A percentile compares a stretch with the other conserved stretches of the same genome.
These are phyloP conservation scores for Schizochytrium sp. DNA, from an alignment of 108 stramenopile species.

Conservation along the genomic window DNA sequence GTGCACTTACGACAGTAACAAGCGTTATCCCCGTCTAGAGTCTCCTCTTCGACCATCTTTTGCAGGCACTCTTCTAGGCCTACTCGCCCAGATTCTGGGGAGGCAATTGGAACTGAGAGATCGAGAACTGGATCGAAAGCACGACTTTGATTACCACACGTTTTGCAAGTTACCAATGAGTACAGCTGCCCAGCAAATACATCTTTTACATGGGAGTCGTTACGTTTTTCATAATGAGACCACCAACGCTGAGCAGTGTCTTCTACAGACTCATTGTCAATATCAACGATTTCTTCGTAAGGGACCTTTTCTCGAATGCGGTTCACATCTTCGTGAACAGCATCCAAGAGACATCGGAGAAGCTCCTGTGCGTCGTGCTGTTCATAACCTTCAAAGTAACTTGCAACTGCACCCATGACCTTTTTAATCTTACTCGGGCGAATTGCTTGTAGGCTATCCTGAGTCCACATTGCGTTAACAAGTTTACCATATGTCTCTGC, in stretches of 20 bases:
- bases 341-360: slow-evolving; percentile 92
- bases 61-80: slow-evolving; percentile 61
- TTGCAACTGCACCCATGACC: slow-evolving; percentile 88
- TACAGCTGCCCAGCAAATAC: slow-evolving; percentile 75
- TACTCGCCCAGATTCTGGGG: neutral
- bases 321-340: slow-evolving; percentile 98
- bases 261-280: slow-evolving; percentile 81
- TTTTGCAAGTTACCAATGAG: slow-evolving; percentile 68
- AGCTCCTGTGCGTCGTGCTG: slow-evolving; percentile 99
- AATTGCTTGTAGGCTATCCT: neutral
- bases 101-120: slow-evolving; percentile 68
- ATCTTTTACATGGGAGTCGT: slow-evolving; percentile 68
- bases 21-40: slow-evolving; percentile 51
- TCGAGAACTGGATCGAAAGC: slow-evolving; percentile 75
- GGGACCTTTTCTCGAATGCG: slow-evolving; percentile 88
- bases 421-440: slow-evolving; percentile 79
- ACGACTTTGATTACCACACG: slow-evolving; percentile 62
- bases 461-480: slow-evolving; percentile 25
- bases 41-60: slow-evolving; percentile 54
- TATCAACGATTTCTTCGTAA: slow-evolving; percentile 90
- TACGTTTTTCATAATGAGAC: slow-evolving; percentile 73
- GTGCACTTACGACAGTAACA: slow-evolving; percentile 56
- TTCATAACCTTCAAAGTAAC: slow-evolving; percentile 95
- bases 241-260: slow-evolving; percentile 91
- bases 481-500: slow-evolving; percentile 31